Conservation (phyloP, 257 asterid genomes). For the Knoxia roxburghii region DNA sequence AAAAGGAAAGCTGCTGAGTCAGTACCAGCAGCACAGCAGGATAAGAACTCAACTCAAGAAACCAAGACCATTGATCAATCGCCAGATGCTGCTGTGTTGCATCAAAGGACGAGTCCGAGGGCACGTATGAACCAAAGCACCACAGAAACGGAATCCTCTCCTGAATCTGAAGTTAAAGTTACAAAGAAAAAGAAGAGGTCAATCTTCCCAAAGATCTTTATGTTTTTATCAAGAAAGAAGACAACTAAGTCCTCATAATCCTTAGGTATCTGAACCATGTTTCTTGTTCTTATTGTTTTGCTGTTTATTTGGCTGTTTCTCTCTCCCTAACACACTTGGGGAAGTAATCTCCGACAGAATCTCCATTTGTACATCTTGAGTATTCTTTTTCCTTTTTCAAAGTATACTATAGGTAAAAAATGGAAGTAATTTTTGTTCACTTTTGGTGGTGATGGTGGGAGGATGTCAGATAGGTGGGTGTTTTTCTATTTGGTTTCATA, state of each 20-base stretch:
- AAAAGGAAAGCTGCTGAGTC: conserved; percentile 56
- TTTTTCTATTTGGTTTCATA: conserved; percentile 3
- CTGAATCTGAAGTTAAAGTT: conserved; percentile 25
- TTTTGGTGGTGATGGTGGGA: conserved; percentile 2
- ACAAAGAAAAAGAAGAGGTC: conserved; percentile 60
- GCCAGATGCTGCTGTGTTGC: conserved; percentile 22
- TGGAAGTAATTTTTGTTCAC: neutral
- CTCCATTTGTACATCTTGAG: conserved; percentile 12
- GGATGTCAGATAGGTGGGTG: neutral
- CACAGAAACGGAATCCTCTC: conserved; percentile 48
- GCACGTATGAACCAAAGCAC: conserved; percentile 34
- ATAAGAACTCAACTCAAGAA: conserved; percentile 30
- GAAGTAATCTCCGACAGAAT: neutral
- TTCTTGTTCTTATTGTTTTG: neutral
- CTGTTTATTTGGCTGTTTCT: conserved; percentile 4
- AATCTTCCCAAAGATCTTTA: conserved; percentile 48
- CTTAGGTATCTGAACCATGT: neutral
- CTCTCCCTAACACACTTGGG: neutral
- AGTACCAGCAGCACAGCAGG: conserved; percentile 17
- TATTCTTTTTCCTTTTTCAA: neutral
- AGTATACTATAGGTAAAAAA: neutral
- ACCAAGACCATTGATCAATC: conserved; percentile 22
- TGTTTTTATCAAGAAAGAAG: conserved; percentile 47
- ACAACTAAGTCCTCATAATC: conserved; percentile 28
- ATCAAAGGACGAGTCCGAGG: conserved; percentile 38